phyloP scores from a whole-genome alignment of 2,329 filamentous ascomycete species.

The Sporothrix curviconia region DNA sequence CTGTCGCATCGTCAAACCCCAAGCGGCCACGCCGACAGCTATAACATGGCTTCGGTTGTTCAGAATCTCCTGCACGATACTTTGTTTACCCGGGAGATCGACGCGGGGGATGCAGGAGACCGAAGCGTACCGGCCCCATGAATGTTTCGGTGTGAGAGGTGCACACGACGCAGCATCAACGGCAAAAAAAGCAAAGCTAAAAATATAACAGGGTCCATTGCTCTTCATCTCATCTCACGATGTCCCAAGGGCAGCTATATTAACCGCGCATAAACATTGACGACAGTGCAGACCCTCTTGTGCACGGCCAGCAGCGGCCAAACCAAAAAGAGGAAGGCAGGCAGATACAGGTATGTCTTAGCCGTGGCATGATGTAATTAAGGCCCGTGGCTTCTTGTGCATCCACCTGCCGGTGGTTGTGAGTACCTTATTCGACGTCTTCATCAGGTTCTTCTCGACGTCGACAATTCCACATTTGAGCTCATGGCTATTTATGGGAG shows the following conservation, averaged over 20 bases:
- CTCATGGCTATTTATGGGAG: too few relatives aligned
- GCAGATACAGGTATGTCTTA: too few relatives aligned
- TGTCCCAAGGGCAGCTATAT: neutral
- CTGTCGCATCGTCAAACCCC: neutral
- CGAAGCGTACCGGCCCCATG: neutral
- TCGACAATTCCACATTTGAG: too few relatives aligned
- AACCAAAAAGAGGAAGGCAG: neutral
- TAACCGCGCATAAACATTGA: neutral
- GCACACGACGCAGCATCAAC: neutral
- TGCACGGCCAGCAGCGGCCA: too few relatives aligned
- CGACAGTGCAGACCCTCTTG: neutral
- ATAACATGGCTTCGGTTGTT: neutral
- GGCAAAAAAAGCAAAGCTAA: neutral
- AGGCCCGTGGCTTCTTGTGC: too few relatives aligned
- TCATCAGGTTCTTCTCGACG: too few relatives aligned
- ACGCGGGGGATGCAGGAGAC: neutral
- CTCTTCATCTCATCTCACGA: constrained; percentile 7
- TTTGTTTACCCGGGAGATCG: constrained; percentile 7
- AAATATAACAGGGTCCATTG: neutral
- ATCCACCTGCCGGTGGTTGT: too few relatives aligned
- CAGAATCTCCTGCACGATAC: neutral
- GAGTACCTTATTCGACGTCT: too few relatives aligned
- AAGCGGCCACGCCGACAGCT: neutral
- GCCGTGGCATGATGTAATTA: too few relatives aligned
- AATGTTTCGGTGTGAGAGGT: constrained; percentile 5